Percentiles rank a stretch among this genome's conserved stretches.
phyloP scores from a whole-genome alignment of 2,329 filamentous ascomycete genomes.

The Dendryphion nanum region DNA sequence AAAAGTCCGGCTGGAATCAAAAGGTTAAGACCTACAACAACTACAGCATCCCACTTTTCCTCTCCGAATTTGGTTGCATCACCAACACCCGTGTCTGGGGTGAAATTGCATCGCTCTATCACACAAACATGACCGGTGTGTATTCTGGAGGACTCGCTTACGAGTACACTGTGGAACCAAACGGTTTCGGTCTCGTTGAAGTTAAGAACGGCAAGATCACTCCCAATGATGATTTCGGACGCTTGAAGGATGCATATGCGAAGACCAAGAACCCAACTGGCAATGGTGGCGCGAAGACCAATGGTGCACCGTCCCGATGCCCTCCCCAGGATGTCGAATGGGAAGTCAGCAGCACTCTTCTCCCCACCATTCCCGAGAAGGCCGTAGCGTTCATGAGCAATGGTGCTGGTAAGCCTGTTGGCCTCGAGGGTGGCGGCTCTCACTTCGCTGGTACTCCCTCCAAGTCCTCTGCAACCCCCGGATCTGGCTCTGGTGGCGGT shows the following conservation, averaged over 20 bases:
- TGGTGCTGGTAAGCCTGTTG: conserved; percentile 57
- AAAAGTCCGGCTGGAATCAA: conserved; percentile 70
- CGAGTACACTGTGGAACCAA: conserved; percentile 71
- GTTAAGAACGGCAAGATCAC: conserved; percentile 56
- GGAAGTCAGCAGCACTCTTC: conserved; percentile 51
- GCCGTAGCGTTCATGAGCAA: conserved; percentile 56
- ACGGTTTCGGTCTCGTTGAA: conserved; percentile 76
- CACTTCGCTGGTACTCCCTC: conserved; percentile 32
- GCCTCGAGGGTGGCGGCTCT: conserved; percentile 51
- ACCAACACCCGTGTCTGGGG: conserved; percentile 77
- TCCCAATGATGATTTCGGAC: conserved; percentile 63
- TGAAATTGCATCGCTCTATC: conserved; percentile 79
- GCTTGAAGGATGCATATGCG: conserved; percentile 51
- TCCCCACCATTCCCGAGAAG: conserved; percentile 57
- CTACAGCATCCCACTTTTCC: conserved; percentile 61
- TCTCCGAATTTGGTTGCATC: conserved; percentile 91
- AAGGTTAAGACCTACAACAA: conserved; percentile 37
- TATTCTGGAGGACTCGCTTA: conserved; percentile 97
- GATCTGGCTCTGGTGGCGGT: conserved; percentile 25
- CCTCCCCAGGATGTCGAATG: conserved; percentile 54
- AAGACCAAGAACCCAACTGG: conserved; percentile 53
- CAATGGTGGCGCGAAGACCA: conserved; percentile 58
- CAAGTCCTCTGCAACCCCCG: conserved; percentile 25
- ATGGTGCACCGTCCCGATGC: conserved; percentile 54
- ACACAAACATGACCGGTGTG: conserved; percentile 75